phyloP scores from a whole-genome alignment of 179 eudicot species.

The Nepenthes alata region DNA sequence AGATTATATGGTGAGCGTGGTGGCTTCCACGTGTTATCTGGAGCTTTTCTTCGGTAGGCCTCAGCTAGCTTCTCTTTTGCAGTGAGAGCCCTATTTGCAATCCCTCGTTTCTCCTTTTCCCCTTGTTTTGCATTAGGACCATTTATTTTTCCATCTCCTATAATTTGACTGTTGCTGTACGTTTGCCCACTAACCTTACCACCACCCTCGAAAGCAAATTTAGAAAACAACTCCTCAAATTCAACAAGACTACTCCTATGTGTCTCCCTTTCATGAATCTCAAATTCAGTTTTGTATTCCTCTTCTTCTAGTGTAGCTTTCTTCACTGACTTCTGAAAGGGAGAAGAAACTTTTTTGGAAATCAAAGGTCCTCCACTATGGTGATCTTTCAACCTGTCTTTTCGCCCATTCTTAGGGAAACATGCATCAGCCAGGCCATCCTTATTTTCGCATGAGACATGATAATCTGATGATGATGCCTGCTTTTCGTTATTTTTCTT shows the following conservation, averaged over 20 bases:
- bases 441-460: no score
- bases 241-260: neutral
- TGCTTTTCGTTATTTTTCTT: slow-evolving; percentile 11
- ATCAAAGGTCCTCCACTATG: slow-evolving; percentile 6
- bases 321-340: slow-evolving; percentile 10
- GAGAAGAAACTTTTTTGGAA: slow-evolving; percentile 7
- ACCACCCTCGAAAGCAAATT: slow-evolving; percentile 16
- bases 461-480: neutral
- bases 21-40: slow-evolving; percentile 63
- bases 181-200: slow-evolving; percentile 1
- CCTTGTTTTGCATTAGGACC: slow-evolving; percentile 9
- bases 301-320: slow-evolving; percentile 5
- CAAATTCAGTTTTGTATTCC: slow-evolving; percentile 7
- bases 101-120: slow-evolving; percentile 9
- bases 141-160: neutral
- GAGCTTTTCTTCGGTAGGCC: slow-evolving; percentile 48
- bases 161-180: neutral
- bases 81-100: slow-evolving; percentile 15
- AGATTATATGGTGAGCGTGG: slow-evolving; percentile 53
- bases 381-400: neutral
- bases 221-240: slow-evolving; percentile 17
- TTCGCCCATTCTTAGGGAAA: slow-evolving; percentile 3
- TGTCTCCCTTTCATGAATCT: neutral
- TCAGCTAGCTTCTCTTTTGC: slow-evolving; percentile 37
- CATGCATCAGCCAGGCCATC: slow-evolving; percentile 8